Evolutionary conservation across 441 rosid genomes (phyloP).

Genomic region (Metrosideros polymorpha): DNA sequence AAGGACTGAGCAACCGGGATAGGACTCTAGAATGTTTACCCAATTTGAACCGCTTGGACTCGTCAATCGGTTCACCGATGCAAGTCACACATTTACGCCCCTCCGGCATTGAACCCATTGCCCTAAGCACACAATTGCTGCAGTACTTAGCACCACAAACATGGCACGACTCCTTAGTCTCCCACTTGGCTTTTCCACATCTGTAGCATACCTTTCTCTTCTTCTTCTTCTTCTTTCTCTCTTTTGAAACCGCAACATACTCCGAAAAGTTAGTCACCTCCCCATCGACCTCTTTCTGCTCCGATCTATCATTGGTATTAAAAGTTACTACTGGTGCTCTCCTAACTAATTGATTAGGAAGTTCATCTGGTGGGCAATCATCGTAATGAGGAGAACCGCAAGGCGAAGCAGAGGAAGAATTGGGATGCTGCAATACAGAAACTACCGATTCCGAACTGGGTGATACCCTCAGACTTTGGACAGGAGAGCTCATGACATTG

Average conservation of each 20-base stretch:
- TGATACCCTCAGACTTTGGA: slow-evolving; percentile 71
- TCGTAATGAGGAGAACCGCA: slow-evolving; percentile 74
- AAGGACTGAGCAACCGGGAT: slow-evolving; percentile 77
- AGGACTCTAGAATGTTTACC: slow-evolving; percentile 80
- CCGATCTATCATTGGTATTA: slow-evolving; percentile 49
- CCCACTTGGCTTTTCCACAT: slow-evolving; percentile 94
- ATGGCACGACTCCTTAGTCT: slow-evolving; percentile 79
- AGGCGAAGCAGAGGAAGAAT: slow-evolving; percentile 77
- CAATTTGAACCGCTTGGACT: slow-evolving; percentile 63
- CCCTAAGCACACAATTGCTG: slow-evolving; percentile 89
- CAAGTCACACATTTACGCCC: slow-evolving; percentile 96
- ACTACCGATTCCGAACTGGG: slow-evolving; percentile 92
- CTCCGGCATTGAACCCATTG: slow-evolving; percentile 99
- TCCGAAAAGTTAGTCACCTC: slow-evolving; percentile 46
- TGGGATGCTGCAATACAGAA: slow-evolving; percentile 84
- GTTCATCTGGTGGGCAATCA: slow-evolving; percentile 23
- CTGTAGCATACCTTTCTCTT: slow-evolving; percentile 56
- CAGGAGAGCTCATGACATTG: slow-evolving; percentile 46
- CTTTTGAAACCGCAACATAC: slow-evolving; percentile 53
- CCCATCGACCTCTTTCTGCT: slow-evolving; percentile 34
- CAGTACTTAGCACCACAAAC: slow-evolving; percentile 95
- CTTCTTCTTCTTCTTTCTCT: slow-evolving; percentile 52
- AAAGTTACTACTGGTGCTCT: slow-evolving; percentile 76
- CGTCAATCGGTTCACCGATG: slow-evolving; percentile 78
- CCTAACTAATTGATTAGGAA: slow-evolving; percentile 26